These are phyloP conservation scores for Neurospora sp. DNA, from an alignment of 495 filamentous ascomycete species.

Conservation along the genomic window DNA sequence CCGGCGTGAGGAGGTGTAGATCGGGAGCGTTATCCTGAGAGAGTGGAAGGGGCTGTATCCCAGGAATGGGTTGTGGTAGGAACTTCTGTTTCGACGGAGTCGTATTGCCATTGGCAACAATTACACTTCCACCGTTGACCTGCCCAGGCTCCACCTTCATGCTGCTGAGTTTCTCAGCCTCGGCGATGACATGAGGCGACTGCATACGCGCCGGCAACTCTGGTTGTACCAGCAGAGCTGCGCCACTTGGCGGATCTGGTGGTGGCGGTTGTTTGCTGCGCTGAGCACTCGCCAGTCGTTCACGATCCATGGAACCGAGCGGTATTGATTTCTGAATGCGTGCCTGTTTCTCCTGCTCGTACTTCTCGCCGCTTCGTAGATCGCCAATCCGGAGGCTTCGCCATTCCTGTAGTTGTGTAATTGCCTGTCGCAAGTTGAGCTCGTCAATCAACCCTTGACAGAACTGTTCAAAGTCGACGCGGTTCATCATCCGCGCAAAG, in stretches of 20 bases:
- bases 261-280: constrained; percentile 46
- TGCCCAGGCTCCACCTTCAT: constrained; percentile 22
- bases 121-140: constrained; percentile 31
- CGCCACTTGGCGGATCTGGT: constrained; percentile 60
- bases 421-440: constrained; percentile 80
- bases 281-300: constrained; percentile 54
- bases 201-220: constrained; percentile 53
- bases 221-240: constrained; percentile 61
- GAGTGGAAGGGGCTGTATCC: constrained; percentile 56
- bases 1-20: constrained; percentile 72
- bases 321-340: constrained; percentile 60
- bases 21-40: constrained; percentile 71
- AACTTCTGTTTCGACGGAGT: constrained; percentile 28
- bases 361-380: constrained; percentile 81
- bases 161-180: constrained; percentile 5
- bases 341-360: constrained; percentile 78
- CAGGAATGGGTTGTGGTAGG: constrained; percentile 35
- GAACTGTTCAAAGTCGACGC: constrained; percentile 77
- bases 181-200: constrained; percentile 6
- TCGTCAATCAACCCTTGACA: constrained; percentile 78
- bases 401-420: constrained; percentile 90
- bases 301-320: constrained; percentile 70
- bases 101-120: constrained; percentile 26
- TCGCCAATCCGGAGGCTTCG: constrained; percentile 71
- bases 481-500: constrained; percentile 94